Percentiles rank a stretch among this genome's conserved stretches.
Evolutionary conservation across 495 filamentous ascomycete genomes (phyloP).

Genomic region (Astrothelium macrocarpum): DNA sequence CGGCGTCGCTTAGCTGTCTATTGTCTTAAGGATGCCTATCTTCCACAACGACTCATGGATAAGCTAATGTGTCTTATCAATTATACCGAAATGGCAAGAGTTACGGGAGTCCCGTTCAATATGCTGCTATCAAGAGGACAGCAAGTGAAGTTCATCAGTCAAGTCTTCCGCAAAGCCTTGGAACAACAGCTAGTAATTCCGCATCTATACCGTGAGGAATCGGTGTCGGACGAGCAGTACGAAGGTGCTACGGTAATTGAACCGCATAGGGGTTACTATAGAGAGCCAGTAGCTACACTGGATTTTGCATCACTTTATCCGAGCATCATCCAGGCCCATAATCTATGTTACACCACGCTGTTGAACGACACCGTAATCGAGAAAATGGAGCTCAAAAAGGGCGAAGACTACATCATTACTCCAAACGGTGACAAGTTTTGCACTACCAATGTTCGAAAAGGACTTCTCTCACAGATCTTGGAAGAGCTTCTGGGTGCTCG

Average conservation of each 20-base stretch:
- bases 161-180: constrained; percentile 88
- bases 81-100: constrained; percentile 98
- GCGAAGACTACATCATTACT: constrained; percentile 92
- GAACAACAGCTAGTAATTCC: constrained; percentile 91
- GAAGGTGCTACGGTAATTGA: constrained; percentile 98
- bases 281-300: constrained; percentile 88
- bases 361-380: constrained; percentile 73
- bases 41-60: constrained; percentile 91
- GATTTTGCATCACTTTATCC: constrained; percentile 99
- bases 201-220: constrained; percentile 53
- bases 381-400: constrained; percentile 61
- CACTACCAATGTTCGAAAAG: constrained; percentile 80
- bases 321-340: constrained; percentile 98
- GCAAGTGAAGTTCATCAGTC: constrained; percentile 95
- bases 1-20: constrained; percentile 86
- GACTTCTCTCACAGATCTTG: constrained; percentile 85
- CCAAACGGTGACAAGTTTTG: constrained; percentile 91
- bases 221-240: constrained; percentile 66
- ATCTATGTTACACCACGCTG: constrained; percentile 94
- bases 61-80: constrained; percentile 96
- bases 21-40: constrained; percentile 94
- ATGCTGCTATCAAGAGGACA: constrained; percentile 86
- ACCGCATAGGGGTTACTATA: constrained; percentile 82
- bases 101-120: constrained; percentile 96
- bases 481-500: constrained; percentile 81